These are phyloP conservation scores for Pleurotus eryngii DNA, from an alignment of 768 basidiomycete species.

Conservation along the genomic window DNA sequence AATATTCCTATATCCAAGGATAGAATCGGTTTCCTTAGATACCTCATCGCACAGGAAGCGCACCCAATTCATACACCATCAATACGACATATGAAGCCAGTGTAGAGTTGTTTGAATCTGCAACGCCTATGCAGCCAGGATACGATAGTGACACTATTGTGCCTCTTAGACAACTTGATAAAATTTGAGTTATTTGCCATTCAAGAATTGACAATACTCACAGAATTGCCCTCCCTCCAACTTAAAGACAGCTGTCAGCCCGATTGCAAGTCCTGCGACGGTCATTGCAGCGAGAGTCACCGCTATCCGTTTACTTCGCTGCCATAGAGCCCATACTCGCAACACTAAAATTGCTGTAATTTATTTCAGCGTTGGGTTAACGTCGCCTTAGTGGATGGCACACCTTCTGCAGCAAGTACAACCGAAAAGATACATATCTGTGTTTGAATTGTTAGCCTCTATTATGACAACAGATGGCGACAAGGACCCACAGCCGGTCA, in stretches of 20 bases:
- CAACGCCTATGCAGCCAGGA: not conserved
- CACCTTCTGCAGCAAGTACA: constrained; percentile 4
- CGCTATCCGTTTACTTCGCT: not conserved
- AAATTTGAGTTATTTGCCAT: not conserved
- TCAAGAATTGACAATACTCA: not conserved
- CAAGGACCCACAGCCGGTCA: not conserved
- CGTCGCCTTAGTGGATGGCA: not conserved
- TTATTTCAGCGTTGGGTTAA: not conserved
- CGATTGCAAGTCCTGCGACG: not conserved
- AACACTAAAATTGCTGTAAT: not conserved
- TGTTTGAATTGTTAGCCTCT: not conserved
- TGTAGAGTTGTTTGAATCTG: not conserved
- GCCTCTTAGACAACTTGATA: not conserved
- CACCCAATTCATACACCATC: constrained; percentile 4
- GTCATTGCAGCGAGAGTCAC: not conserved
- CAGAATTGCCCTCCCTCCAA: constrained; percentile 3
- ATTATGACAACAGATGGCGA: not conserved
- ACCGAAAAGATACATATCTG: constrained; percentile 7
- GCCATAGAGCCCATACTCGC: constrained; percentile 4
- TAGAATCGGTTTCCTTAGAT: not conserved
- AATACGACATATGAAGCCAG: not conserved
- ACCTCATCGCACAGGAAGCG: not conserved
- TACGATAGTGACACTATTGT: not conserved
- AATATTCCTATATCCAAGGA: not conserved
- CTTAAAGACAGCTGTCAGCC: not conserved